Conservation (phyloP, 352 stramenopile species). For the Globisporangium viniferum region DNA sequence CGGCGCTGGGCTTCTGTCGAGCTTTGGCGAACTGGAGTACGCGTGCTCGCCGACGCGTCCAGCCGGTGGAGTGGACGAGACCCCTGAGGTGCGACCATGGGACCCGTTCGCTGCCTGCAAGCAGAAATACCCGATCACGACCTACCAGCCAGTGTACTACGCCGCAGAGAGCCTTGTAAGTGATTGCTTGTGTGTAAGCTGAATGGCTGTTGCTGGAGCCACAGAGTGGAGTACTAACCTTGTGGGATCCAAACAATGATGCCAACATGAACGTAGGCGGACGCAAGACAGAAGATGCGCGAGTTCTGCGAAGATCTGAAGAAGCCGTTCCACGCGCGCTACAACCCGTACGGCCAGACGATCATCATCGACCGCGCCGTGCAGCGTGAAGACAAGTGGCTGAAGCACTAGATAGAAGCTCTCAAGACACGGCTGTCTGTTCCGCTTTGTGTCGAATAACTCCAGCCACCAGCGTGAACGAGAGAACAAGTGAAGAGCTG, state of each 20-base stretch:
- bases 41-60: constrained; percentile 76
- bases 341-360: constrained; percentile 92
- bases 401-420: constrained; percentile 25
- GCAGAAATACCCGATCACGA: constrained; percentile 97
- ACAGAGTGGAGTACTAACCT: background rate
- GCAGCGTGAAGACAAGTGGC: constrained; percentile 54
- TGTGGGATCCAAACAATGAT: background rate
- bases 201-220: background rate
- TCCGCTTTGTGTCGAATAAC: background rate
- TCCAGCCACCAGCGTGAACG: background rate
- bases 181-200: background rate
- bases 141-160: constrained; percentile 97
- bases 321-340: constrained; percentile 94
- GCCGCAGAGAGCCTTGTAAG: constrained; percentile 91
- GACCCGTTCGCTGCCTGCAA: constrained; percentile 91
- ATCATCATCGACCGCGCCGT: constrained; percentile 75
- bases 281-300: constrained; percentile 94
- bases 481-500: background rate
- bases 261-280: constrained; percentile 31
- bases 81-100: constrained; percentile 91
- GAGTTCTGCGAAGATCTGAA: constrained; percentile 94
- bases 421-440: background rate
- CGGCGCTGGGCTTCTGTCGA: constrained; percentile 94
- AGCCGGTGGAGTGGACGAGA: constrained; percentile 48
- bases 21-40: constrained; percentile 97